Evolutionary conservation across 2,329 filamentous ascomycete genomes (phyloP), one percentile per base, ranked within the genome.

Genomic region (Stenocarpella maydis): DNA sequence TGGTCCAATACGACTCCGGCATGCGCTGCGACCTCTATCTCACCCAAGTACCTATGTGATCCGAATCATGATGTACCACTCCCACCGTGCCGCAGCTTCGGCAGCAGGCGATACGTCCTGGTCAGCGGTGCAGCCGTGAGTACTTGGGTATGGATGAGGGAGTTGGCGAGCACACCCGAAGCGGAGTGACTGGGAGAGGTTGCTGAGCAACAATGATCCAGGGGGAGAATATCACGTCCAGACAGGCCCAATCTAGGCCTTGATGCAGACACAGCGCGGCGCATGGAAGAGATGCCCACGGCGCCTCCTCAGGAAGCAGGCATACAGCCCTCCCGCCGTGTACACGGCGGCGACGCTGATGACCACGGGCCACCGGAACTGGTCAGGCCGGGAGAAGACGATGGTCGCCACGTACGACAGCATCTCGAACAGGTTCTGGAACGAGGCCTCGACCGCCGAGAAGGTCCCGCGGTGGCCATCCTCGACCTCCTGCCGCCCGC

Each of bases 401-500:
- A 93, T 88, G 0, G 92, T 94, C 0, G 85, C 84, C 0, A 83
- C 83, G 75, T 88, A 94, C 0, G 91, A 90, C 1, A 89, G 77
- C 58, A 94, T 83, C 77, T 94, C 91, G 71, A 93, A 93, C 0
- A 87, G 73, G 71, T 90, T 94, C 76, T 94, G 92, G 47, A 90
- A 83, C 0, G 88, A 85, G 10, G 89, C 86, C 77, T 95, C 92
- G 9, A 88, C 85, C 0, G 90, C 82, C 0, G 91, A 93, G 73
- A 95, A 94, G 0, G 84, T 80, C 1, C 90, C 92, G n/a, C 92
- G 86, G 47, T 82, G 77, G n/a, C 82, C 78, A 19, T 82, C 79
- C 49, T 86, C 82, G 24, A 90, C 84, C 66, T 86, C 84, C 87
- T 89, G 66, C 34, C 19, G 3, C 2, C 7, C 34, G 34, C 12